Evolutionary conservation across 768 basidiomycete species (phyloP).

Genomic region (Termitomyces titanicus): DNA sequence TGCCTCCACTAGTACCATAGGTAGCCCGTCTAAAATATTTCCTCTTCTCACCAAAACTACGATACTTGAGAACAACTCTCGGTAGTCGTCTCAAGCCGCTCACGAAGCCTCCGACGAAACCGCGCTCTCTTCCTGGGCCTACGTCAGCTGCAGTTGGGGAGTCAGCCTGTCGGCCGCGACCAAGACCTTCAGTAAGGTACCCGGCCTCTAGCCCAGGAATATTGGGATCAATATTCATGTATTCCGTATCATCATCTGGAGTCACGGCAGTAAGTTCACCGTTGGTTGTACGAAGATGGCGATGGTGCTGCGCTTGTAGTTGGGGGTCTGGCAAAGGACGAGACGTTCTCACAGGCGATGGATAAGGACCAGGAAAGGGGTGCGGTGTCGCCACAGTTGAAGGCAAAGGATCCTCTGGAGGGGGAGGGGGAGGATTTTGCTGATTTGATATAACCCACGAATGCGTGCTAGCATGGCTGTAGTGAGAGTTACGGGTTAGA

Average conservation of each 20-base stretch:
- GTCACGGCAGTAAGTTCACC: constrained; percentile 2
- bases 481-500: constrained; percentile 16
- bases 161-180: constrained; percentile 6
- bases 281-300: constrained; percentile 15
- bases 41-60: constrained; percentile 19
- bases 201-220: constrained; percentile 13
- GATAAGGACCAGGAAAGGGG: constrained; percentile 28
- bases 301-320: constrained; percentile 11
- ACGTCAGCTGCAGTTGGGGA: neutral
- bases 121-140: constrained; percentile 15
- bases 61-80: constrained; percentile 27
- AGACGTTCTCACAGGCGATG: constrained; percentile 22
- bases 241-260: constrained; percentile 28
- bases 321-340: constrained; percentile 31
- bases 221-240: constrained; percentile 23
- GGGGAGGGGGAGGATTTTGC: constrained; percentile 27
- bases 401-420: constrained; percentile 18
- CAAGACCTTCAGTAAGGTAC: constrained; percentile 13
- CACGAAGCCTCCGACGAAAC: constrained; percentile 35
- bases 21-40: constrained; percentile 19
- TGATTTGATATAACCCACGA: constrained; percentile 37
- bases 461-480: constrained; percentile 26
- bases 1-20: constrained; percentile 24
- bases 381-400: constrained; percentile 23
- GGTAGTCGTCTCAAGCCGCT: constrained; percentile 32